phyloP scores from a whole-genome alignment of 2,329 filamentous ascomycete species.

The Aspergillus melleus region DNA sequence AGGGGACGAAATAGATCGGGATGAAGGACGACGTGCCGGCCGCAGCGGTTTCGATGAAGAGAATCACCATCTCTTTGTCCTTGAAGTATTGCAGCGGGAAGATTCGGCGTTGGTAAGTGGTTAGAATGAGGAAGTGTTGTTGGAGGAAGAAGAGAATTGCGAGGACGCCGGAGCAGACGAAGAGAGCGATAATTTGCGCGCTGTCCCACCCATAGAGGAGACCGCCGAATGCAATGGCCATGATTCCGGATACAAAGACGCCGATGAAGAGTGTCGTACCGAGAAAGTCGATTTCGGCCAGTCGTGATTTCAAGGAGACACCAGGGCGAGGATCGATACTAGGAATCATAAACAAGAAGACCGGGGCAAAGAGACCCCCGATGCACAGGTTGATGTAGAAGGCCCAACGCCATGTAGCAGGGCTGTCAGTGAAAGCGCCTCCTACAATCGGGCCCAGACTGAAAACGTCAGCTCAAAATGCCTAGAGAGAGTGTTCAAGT shows the following conservation, averaged over 20 bases:
- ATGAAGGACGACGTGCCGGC: background rate
- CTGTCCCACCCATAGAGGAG: background rate
- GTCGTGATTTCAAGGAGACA: background rate
- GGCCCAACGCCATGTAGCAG: constrained; percentile 9
- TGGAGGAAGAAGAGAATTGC: background rate
- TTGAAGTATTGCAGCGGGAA: background rate
- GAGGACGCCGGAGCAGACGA: background rate
- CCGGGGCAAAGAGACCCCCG: constrained; percentile 5
- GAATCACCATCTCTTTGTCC: background rate
- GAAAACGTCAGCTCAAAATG: background rate
- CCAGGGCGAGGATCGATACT: background rate
- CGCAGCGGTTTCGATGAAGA: background rate
- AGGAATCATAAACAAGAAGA: background rate
- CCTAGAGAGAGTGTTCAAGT: background rate
- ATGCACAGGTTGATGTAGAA: constrained; percentile 12
- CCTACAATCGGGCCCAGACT: constrained; percentile 12
- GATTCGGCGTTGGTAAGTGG: background rate
- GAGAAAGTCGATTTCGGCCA: constrained; percentile 1
- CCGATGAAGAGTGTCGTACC: background rate
- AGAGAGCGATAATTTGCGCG: background rate
- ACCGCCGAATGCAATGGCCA: constrained; percentile 6
- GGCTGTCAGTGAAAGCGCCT: constrained; percentile 14
- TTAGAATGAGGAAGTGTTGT: background rate
- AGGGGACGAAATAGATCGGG: background rate
- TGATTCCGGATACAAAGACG: background rate